Percentiles rank a stretch among this genome's conserved stretches.
Evolutionary conservation across 345 rosid species (phyloP).

Genomic region (Ceriops decandra): DNA sequence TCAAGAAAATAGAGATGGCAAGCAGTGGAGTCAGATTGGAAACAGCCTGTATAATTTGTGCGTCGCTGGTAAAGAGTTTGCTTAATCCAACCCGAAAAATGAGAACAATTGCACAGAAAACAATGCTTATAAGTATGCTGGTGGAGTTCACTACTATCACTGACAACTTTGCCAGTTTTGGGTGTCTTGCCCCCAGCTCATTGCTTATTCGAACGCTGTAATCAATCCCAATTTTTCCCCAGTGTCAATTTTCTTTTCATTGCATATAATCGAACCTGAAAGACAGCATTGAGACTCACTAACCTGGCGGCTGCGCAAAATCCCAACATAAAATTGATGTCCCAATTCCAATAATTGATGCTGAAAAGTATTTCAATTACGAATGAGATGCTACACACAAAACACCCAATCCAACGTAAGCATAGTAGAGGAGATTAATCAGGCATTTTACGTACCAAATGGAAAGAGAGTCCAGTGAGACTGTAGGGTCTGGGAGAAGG

Average conservation of each 20-base stretch:
- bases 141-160: conserved; percentile 69
- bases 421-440: background rate
- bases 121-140: conserved; percentile 52
- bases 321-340: conserved; percentile 85
- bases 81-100: conserved; percentile 53
- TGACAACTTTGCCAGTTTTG: conserved; percentile 65
- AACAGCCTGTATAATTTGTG: conserved; percentile 61
- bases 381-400: background rate
- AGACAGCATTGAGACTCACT: background rate
- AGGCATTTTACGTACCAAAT: conserved; percentile 49
- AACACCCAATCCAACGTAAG: background rate
- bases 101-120: conserved; percentile 48
- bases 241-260: background rate
- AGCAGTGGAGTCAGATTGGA: conserved; percentile 66
- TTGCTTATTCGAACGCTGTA: conserved; percentile 77
- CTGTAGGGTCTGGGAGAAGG: conserved; percentile 63
- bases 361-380: conserved; percentile 35
- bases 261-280: background rate
- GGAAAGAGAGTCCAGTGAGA: conserved; percentile 79
- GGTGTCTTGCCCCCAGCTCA: conserved; percentile 87
- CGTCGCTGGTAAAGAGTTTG: conserved; percentile 65
- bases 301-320: conserved; percentile 82
- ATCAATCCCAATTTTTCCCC: background rate
- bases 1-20: conserved; percentile 76
- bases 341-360: conserved; percentile 84